Base-by-base conservation (phyloP, 768 basidiomycete species). In the Punctularia strigosozonata region DNA sequence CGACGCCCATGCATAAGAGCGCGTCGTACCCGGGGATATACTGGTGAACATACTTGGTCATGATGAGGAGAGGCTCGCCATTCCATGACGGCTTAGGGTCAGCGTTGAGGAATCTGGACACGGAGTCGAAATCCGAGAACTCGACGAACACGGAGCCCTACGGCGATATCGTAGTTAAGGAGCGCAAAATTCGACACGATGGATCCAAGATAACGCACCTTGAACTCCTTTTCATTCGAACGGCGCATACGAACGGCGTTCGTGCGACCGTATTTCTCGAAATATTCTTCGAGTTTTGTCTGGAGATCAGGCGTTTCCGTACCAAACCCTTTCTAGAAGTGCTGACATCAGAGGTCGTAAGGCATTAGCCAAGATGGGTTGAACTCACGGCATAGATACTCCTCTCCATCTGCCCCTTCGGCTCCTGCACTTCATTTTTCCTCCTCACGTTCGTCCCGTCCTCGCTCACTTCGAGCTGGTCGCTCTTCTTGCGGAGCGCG, bases 111-210 rank as follows among this genome's bases (percentile, higher is more conserved):
- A 98, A 94, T 12, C 67, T 68, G 17, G 80, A 72, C 23, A 79
- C 78, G 4, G 74, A 66, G 33, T 69, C 65, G 53, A 76, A 70
- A 46, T 87, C 76, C 18, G 75, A 65, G 53, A 86, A 98, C 61
- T 97, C 94, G 26, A 75, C 75, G 47, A 97, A 98, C n/a, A 92
- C 84, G 6, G 91, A 95, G 37, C 81, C 75, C 89, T 92, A 45
- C 6, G 2, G 13, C 17, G 25, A 12, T 22, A 32, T 41, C n/a
- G 25, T 34, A 7, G 28, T 18, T 23, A 17, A 41, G 12, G 34
- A 22, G n/a, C 22, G 15, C 13, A 24, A 31, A 15, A 18, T 14
- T 15, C n/a, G 15, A 21, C 15, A 39, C 24, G 12, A 3, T 10
- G 12, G 6, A 15, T 19, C 12, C 13, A 30, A 40, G 37, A 4